Conservation (phyloP, 2,329 filamentous ascomycete genomes). For the Neopestalotiopsis clavispora region DNA sequence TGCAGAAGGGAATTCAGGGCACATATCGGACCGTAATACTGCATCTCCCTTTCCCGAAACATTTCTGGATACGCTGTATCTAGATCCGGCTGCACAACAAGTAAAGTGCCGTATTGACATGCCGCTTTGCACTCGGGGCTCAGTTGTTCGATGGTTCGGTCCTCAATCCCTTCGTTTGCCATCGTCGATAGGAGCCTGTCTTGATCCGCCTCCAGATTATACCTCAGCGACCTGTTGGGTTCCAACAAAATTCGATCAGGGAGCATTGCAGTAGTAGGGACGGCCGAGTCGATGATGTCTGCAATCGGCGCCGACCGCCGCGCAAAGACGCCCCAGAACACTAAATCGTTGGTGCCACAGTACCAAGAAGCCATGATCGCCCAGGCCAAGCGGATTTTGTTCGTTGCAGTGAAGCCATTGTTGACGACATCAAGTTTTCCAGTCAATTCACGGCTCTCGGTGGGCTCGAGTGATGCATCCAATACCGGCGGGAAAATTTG, state of each 20-base stretch:
- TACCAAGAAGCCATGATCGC: constrained; percentile 4
- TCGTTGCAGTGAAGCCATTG: constrained; percentile 6
- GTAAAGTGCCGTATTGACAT: constrained; percentile 5
- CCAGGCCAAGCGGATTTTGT: constrained; percentile 4
- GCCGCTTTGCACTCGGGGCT: constrained; percentile 7
- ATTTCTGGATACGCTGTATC: constrained; percentile 5
- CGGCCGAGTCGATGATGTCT: constrained; percentile 3
- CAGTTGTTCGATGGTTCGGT: constrained; percentile 3
- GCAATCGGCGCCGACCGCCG: neutral
- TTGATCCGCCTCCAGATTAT: constrained; percentile 4
- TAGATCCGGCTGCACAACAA: constrained; percentile 1
- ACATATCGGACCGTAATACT: constrained; percentile 6
- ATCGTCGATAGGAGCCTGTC: neutral
- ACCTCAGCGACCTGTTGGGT: neutral
- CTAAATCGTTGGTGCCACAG: neutral
- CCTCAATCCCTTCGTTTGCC: neutral
- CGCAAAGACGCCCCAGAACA: constrained; percentile 7
- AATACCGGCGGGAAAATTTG: constrained; percentile 4
- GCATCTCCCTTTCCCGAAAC: constrained; percentile 7
- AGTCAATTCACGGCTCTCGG: constrained; percentile 6
- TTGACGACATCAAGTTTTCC: constrained; percentile 2
- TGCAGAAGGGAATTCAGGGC: neutral
- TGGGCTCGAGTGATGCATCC: constrained; percentile 1
- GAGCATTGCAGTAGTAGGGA: constrained; percentile 6
- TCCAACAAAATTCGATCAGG: constrained; percentile 4